Evolutionary conservation across 2,329 filamentous ascomycete genomes (phyloP).

Genomic region (Ophiostoma angusticollis): DNA sequence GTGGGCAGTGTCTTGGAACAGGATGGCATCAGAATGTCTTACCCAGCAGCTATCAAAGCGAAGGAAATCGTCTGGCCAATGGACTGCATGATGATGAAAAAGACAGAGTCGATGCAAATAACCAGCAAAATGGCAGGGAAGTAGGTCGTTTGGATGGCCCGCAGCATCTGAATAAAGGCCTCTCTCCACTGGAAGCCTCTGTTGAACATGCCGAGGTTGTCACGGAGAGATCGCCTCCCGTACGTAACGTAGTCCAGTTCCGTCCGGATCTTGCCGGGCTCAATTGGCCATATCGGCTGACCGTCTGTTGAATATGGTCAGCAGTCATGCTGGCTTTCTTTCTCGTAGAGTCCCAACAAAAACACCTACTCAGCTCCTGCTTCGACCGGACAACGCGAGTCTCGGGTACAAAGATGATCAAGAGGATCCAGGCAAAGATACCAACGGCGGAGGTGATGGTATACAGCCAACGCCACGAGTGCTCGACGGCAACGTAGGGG

Average conservation of each 20-base stretch:
- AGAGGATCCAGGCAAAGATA: slow-evolving; percentile 21
- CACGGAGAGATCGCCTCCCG: slow-evolving; percentile 17
- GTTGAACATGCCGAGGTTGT: slow-evolving; percentile 22
- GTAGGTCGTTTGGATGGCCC: slow-evolving; percentile 20
- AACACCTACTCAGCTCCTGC: slow-evolving; percentile 19
- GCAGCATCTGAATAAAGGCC: slow-evolving; percentile 17
- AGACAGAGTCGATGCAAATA: slow-evolving; percentile 19
- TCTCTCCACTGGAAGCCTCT: slow-evolving; percentile 19
- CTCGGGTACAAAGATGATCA: slow-evolving; percentile 20
- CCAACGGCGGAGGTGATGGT: slow-evolving; percentile 22
- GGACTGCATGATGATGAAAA: slow-evolving; percentile 19
- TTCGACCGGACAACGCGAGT: slow-evolving; percentile 17
- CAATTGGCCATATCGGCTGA: slow-evolving; percentile 10
- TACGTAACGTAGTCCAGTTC: slow-evolving; percentile 11
- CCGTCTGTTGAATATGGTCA: slow-evolving; percentile 1
- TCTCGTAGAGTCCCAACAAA: too few species aligned
- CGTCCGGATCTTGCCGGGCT: slow-evolving; percentile 17
- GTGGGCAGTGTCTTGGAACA: too few species aligned
- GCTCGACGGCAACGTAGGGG: slow-evolving; percentile 21
- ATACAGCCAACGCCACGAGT: slow-evolving; percentile 25
- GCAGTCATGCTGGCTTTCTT: too few species aligned
- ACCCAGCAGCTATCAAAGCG: slow-evolving; percentile 4
- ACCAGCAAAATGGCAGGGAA: slow-evolving; percentile 23
- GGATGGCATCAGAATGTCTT: not conserved
- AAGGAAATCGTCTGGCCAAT: slow-evolving; percentile 15